Base-by-base conservation (phyloP, 2,329 filamentous ascomycete genomes). In the Pestalotiopsis sp. region DNA sequence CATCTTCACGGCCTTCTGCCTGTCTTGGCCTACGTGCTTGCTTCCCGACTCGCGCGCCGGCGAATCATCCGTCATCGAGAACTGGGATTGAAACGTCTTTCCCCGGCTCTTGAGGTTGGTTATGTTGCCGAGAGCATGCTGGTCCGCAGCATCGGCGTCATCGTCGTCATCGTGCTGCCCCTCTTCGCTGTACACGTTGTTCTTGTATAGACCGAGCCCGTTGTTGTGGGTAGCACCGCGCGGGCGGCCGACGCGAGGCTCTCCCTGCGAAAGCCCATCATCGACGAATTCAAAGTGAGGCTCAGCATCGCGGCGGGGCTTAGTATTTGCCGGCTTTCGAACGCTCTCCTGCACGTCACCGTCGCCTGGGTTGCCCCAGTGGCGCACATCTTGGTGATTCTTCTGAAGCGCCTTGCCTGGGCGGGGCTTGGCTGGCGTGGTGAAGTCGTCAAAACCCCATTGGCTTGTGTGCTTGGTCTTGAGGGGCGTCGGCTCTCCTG, bases 381-480 rank as follows among this genome's bases (percentile, higher is more conserved):
- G 92, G 67, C 93, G 91, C 69, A 91, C 87, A 70, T 96, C 90
- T 76, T 94, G 89, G 52, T 86, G 83, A 69, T 90, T 59, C 64
- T 67, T 68, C 58, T 65, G 87, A 66, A 85, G 77, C 25, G 87
- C 79, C 79, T 91, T 92, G 60, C 85, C 82, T 4, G 87, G 85
- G 62, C 88, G 84, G 31, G 81, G 73, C 85, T 97, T 97, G 72
- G 91, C 87, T 0, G 95, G 95, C 0, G 95, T 97, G 17, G 84
- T 83, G 75, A 97, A 97, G 81, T 97, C 94, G 70, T 93, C 89
- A 79, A 98, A 98, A 63, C 90, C 90, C 94, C 95, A 98, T 71
- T 93, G 91, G 71, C 90, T 90, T 69, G 86, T 83, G 77, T 93
- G 91, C 82, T 92, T 93, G 67, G 85, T 84, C 76, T 86, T 87